Evolutionary conservation across 2,329 filamentous ascomycete species (phyloP).

Genomic region (Harringtonia lauricola): DNA sequence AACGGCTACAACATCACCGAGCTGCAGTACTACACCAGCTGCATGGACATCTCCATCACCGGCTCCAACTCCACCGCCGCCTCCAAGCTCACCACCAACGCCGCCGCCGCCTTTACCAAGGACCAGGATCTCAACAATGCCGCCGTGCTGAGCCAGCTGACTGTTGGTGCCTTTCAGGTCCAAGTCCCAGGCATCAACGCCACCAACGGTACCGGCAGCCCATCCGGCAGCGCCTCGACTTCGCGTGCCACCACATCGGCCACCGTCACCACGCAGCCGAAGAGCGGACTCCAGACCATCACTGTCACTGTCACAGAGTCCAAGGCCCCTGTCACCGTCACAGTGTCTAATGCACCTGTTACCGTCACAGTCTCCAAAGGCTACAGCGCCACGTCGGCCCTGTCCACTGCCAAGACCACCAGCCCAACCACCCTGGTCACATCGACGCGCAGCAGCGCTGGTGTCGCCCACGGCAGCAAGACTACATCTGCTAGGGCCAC

Average conservation of each 20-base stretch:
- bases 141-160: conserved; percentile 34
- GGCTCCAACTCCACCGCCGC: not conserved
- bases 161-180: conserved; percentile 31
- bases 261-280: conserved; percentile 19
- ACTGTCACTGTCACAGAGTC: conserved; percentile 27
- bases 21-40: conserved; percentile 26
- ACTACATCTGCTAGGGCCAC: not conserved
- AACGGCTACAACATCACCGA: conserved; percentile 19
- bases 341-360: conserved; percentile 5
- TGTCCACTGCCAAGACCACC: not conserved
- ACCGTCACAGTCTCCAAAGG: conserved; percentile 3
- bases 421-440: not conserved
- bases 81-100: conserved; percentile 4
- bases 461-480: not conserved
- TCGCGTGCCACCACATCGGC: not conserved
- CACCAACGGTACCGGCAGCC: not conserved
- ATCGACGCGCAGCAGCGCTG: not conserved
- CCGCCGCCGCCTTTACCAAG: conserved; percentile 17
- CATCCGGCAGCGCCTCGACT: conserved; percentile 6
- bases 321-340: conserved; percentile 5
- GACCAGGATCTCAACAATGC: conserved; percentile 29
- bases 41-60: conserved; percentile 28
- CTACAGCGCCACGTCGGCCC: not conserved
- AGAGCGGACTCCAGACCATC: conserved; percentile 16
- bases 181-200: conserved; percentile 6